Percentiles rank a stretch among this genome's conserved stretches.
phyloP scores from a whole-genome alignment of 371 early-diverging fungal species.

The Thermomucor indicae-seudaticae region DNA sequence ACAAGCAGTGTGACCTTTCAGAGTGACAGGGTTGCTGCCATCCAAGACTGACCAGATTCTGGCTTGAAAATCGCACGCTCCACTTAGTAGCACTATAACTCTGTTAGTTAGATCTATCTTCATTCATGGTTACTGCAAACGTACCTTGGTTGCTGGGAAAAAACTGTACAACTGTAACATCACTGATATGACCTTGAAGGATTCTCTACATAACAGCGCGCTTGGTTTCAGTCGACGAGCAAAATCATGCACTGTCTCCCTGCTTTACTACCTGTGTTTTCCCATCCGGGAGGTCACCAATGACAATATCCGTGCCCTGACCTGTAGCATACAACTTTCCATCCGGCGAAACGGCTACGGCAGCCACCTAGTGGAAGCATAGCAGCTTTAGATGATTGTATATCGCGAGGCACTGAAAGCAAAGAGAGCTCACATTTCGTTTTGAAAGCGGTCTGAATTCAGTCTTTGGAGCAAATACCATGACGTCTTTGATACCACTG shows the following conservation, averaged over 20 bases:
- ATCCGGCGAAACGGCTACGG: constrained; percentile 53
- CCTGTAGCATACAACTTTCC: constrained; percentile 50
- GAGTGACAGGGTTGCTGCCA: constrained; percentile 72
- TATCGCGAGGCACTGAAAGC: not conserved
- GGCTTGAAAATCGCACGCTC: constrained; percentile 63
- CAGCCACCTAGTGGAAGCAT: constrained; percentile 26
- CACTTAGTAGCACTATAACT: constrained; percentile 63
- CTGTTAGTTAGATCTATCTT: not conserved
- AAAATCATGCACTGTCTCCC: not conserved
- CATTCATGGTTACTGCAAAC: not conserved
- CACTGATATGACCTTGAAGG: constrained; percentile 63
- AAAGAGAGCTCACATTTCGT: not conserved
- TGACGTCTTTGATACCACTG: not conserved
- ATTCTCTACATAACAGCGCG: constrained; percentile 23
- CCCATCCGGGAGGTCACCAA: constrained; percentile 40
- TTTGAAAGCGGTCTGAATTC: not conserved
- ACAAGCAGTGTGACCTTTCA: constrained; percentile 66
- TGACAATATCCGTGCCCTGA: constrained; percentile 29
- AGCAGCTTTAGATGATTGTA: not conserved
- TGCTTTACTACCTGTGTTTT: not conserved
- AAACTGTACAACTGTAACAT: constrained; percentile 62
- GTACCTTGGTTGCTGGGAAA: constrained; percentile 76
- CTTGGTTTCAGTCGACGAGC: not conserved
- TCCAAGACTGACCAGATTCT: constrained; percentile 73
- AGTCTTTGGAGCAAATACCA: not conserved